Evolutionary conservation across 1,139 yeast genomes (phyloP).

Genomic region (Taphrina confusa): DNA sequence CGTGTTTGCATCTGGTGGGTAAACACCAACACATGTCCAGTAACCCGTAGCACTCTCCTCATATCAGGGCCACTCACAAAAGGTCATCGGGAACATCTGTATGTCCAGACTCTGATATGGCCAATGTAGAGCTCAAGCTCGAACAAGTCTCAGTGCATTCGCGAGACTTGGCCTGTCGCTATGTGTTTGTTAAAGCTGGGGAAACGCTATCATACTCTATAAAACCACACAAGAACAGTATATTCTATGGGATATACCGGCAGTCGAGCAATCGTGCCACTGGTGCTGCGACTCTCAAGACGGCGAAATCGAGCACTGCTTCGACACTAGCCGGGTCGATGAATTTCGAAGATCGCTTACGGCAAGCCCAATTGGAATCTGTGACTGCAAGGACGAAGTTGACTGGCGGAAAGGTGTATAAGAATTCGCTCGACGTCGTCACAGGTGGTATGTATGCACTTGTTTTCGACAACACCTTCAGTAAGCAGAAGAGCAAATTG

Average conservation of each 20-base stretch:
- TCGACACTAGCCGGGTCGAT: conserved; percentile 9
- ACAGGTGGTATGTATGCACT: conserved; percentile 69
- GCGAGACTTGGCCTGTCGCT: conserved; percentile 81
- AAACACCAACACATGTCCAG: no score
- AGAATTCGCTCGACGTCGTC: conserved; percentile 51
- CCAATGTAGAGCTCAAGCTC: conserved; percentile 28
- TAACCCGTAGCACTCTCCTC: no score
- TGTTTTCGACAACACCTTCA: conserved; percentile 87
- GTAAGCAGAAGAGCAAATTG: conserved; percentile 80
- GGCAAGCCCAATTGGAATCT: conserved; percentile 19
- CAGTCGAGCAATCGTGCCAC: background rate
- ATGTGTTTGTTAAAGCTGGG: conserved; percentile 77
- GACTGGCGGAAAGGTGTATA: conserved; percentile 43
- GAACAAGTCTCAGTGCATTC: conserved; percentile 88
- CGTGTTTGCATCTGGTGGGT: no score
- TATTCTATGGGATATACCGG: conserved; percentile 44
- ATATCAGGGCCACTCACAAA: no score
- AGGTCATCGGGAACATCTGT: no score
- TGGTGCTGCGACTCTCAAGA: background rate
- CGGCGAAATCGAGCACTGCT: background rate
- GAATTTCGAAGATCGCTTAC: conserved; percentile 22
- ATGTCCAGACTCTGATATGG: conserved; percentile 5
- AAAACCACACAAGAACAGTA: conserved; percentile 78
- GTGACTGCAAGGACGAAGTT: conserved; percentile 44
- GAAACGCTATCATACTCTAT: conserved; percentile 74